phyloP scores from a whole-genome alignment of 2,329 filamentous ascomycete genomes.

The Furcasterigmium sp. region DNA sequence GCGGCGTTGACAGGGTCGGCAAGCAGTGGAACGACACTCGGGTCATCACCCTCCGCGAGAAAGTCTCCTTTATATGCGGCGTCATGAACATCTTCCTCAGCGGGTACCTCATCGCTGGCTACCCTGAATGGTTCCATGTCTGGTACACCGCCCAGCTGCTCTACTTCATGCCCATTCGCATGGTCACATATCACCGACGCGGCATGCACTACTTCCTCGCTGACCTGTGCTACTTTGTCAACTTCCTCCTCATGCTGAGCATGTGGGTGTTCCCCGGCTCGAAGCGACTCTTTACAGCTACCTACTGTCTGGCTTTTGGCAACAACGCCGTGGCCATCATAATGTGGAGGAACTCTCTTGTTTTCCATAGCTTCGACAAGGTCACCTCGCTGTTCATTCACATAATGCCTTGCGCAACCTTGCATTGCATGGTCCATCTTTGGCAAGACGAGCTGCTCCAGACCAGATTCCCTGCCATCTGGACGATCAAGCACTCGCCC shows the following conservation, averaged over 20 bases:
- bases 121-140: slow-evolving; percentile 78
- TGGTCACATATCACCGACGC: slow-evolving; percentile 82
- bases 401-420: slow-evolving; percentile 93
- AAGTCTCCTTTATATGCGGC: slow-evolving; percentile 91
- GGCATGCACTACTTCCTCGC: slow-evolving; percentile 97
- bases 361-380: slow-evolving; percentile 98
- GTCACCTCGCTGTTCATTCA: slow-evolving; percentile 98
- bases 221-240: slow-evolving; percentile 98
- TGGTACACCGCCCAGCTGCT: slow-evolving; percentile 87
- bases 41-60: slow-evolving; percentile 83
- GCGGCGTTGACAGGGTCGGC: slow-evolving; percentile 81
- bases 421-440: slow-evolving; percentile 90
- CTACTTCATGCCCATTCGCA: slow-evolving; percentile 97
- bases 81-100: slow-evolving; percentile 97
- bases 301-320: slow-evolving; percentile 88
- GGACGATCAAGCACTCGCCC: slow-evolving; percentile 65
- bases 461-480: slow-evolving; percentile 76
- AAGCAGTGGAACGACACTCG: slow-evolving; percentile 85
- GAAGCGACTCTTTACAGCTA: slow-evolving; percentile 85
- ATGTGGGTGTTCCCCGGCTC: slow-evolving; percentile 89
- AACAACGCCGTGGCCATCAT: slow-evolving; percentile 98
- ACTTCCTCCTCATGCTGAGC: slow-evolving; percentile 73
- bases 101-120: slow-evolving; percentile 85
- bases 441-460: slow-evolving; percentile 60
- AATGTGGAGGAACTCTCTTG: slow-evolving; percentile 98